A percentile compares a stretch with the other conserved stretches of the same genome.
phyloP scores from a whole-genome alignment of 768 basidiomycete species.

The Leccinellum luteum region DNA sequence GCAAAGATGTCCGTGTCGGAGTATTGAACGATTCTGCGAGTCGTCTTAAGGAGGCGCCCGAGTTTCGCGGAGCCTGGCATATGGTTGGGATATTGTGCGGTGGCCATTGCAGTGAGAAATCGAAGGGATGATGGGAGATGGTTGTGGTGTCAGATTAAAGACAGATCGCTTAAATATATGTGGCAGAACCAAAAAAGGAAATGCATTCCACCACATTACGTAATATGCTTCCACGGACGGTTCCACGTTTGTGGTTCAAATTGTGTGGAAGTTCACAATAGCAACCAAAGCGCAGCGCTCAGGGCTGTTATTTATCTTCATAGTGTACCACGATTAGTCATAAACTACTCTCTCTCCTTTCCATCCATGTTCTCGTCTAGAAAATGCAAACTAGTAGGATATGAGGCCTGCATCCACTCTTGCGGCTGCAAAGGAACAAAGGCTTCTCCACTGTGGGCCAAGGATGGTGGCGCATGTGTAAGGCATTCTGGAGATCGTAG shows the following conservation, averaged over 20 bases:
- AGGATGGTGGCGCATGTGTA: neutral
- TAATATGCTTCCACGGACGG: too few relatives aligned
- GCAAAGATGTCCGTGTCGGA: neutral
- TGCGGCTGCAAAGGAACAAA: neutral
- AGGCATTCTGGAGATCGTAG: neutral
- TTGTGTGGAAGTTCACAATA: too few relatives aligned
- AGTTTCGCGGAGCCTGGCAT: neutral
- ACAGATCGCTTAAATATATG: neutral
- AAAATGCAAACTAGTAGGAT: neutral
- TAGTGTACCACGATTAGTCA: neutral
- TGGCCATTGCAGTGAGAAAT: neutral
- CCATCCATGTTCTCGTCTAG: neutral
- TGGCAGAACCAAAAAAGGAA: too few relatives aligned
- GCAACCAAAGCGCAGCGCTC: too few relatives aligned
- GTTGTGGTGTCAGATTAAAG: neutral
- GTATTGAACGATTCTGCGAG: neutral
- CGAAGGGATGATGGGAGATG: neutral
- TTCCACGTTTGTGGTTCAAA: too few relatives aligned
- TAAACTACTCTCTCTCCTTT: neutral
- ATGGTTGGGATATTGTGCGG: neutral
- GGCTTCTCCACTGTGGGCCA: neutral
- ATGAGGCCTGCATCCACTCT: neutral
- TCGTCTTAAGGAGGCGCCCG: neutral
- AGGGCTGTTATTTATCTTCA: too few relatives aligned
- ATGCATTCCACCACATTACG: too few relatives aligned